phyloP scores from a whole-genome alignment of 2,329 filamentous ascomycete species.

The Thelonectria rubi region DNA sequence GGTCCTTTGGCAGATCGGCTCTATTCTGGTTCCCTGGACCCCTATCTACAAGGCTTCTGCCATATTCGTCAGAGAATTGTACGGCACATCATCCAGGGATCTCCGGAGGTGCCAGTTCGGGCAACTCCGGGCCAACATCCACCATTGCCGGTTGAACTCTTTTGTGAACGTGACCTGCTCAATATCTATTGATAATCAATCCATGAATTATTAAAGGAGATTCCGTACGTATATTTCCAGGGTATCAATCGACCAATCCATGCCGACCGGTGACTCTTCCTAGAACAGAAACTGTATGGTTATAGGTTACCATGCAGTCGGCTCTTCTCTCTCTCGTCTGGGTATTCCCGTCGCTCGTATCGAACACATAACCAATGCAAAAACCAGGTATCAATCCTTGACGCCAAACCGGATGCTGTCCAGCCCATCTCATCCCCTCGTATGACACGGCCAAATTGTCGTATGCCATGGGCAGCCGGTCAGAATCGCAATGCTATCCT shows the following conservation, averaged over 20 bases:
- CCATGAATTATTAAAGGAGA: slow-evolving; percentile 6
- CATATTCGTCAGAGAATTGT: background rate
- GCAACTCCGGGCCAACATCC: background rate
- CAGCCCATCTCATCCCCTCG: background rate
- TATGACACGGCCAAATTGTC: background rate
- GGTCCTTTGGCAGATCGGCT: background rate
- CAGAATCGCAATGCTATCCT: slow-evolving; percentile 18
- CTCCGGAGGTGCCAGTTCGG: background rate
- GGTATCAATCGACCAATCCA: background rate
- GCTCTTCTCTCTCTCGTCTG: slow-evolving; percentile 18
- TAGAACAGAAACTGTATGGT: slow-evolving; percentile 3
- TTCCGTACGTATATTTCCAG: slow-evolving; percentile 8
- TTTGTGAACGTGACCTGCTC: background rate
- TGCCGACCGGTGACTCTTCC: background rate
- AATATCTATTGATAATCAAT: background rate
- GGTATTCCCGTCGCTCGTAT: slow-evolving; percentile 33
- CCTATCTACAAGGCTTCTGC: background rate
- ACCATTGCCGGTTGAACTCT: background rate
- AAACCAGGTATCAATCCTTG: slow-evolving; percentile 27
- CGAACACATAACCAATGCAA: slow-evolving; percentile 8
- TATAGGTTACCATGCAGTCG: slow-evolving; percentile 19
- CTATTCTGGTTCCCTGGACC: background rate
- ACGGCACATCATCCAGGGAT: background rate
- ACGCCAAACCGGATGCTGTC: slow-evolving; percentile 32
- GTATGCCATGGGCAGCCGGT: slow-evolving; percentile 2